Conservation (phyloP, 257 asterid species). For the Fraxinus cuspidata region DNA sequence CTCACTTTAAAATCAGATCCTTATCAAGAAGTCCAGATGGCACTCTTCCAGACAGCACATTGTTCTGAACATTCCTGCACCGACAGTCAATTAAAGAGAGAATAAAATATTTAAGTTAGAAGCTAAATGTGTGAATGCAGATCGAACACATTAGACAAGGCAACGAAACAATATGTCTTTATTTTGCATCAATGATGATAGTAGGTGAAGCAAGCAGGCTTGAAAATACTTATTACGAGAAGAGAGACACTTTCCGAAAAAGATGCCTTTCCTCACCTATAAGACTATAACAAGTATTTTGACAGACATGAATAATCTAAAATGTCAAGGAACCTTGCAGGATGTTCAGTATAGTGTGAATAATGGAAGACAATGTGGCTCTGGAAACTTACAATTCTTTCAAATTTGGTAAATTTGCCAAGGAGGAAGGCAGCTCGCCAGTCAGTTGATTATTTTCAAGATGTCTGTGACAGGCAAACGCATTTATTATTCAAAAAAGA, state of each 20-base stretch:
- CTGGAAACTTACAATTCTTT: conserved; percentile 79
- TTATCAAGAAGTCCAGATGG: conserved; percentile 70
- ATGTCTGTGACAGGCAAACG: conserved; percentile 58
- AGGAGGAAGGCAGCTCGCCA: conserved; percentile 73
- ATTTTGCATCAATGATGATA: conserved; percentile 14
- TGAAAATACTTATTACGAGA: conserved; percentile 7
- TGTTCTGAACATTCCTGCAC: conserved; percentile 88
- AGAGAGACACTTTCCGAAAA: background rate
- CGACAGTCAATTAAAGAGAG: conserved; percentile 19
- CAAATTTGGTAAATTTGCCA: conserved; percentile 62
- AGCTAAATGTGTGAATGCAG: background rate
- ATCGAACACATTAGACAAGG: background rate
- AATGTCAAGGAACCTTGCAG: background rate
- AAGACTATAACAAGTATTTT: background rate
- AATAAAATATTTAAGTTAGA: background rate
- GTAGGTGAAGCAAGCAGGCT: background rate
- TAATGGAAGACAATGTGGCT: conserved; percentile 11
- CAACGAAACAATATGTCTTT: background rate
- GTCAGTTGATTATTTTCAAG: conserved; percentile 76
- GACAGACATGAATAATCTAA: background rate
- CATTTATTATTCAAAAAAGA: conserved; percentile 22
- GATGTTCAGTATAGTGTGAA: background rate
- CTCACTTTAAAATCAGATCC: conserved; percentile 73
- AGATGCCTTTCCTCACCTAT: background rate
- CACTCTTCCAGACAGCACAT: conserved; percentile 67